A percentile compares a stretch with the other conserved stretches of the same genome.
Evolutionary conservation across 2,329 filamentous ascomycete species (phyloP).

Genomic region (Pseudogymnoascus sp.): DNA sequence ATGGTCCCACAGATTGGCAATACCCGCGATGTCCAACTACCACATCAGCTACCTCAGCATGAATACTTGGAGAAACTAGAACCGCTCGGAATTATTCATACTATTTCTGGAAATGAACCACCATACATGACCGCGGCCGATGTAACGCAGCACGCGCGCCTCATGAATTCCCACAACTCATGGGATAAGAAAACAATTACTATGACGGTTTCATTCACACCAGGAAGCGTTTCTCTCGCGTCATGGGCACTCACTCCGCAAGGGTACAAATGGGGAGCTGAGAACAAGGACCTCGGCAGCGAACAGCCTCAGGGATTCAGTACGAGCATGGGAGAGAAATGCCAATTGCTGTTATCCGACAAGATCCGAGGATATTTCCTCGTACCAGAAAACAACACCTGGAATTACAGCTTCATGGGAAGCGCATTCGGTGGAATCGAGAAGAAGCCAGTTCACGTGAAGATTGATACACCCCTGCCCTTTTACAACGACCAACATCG

Average conservation of each 20-base stretch:
- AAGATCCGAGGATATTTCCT: constrained; percentile 95
- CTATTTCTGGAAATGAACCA: constrained; percentile 85
- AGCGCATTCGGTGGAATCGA: constrained; percentile 78
- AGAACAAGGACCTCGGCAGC: constrained; percentile 87
- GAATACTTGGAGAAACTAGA: constrained; percentile 82
- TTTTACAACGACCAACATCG: constrained; percentile 93
- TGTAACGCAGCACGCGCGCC: constrained; percentile 84
- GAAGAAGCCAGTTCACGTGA: constrained; percentile 85
- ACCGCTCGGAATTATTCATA: constrained; percentile 91
- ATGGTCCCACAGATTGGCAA: constrained; percentile 97
- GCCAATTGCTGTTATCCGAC: constrained; percentile 85
- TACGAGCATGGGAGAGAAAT: constrained; percentile 88
- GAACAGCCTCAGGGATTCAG: constrained; percentile 93
- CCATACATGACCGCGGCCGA: constrained; percentile 94
- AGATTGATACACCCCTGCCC: constrained; percentile 80
- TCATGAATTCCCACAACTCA: constrained; percentile 72
- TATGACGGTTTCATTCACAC: constrained; percentile 93
- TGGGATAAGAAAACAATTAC: constrained; percentile 89
- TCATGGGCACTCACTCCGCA: constrained; percentile 88
- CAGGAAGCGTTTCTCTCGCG: constrained; percentile 87
- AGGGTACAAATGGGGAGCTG: constrained; percentile 93
- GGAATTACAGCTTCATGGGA: constrained; percentile 99
- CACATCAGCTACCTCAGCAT: constrained; percentile 83
- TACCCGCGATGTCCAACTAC: constrained; percentile 83
- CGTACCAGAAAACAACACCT: constrained; percentile 78